Evolutionary conservation across 1,284 basidiomycete genomes (phyloP), one percentile per base, ranked within the genome.

Genomic region (Austroboletus novae-zelandiae): DNA sequence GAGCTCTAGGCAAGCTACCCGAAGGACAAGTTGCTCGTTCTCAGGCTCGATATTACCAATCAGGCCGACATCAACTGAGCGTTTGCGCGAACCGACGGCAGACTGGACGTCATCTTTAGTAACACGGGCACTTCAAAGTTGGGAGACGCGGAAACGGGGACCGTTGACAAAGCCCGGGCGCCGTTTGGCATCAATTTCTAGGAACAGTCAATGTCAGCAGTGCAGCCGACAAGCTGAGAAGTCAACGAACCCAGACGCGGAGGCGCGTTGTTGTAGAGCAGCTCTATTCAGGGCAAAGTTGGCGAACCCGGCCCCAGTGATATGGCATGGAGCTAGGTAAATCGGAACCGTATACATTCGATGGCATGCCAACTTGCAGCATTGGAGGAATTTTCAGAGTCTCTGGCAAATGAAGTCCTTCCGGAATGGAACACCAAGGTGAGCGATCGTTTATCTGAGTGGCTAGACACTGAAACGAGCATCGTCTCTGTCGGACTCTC

Each of bases 111-210:
- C 11, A 48, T 56, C 10, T 59, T 56, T 35, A 56, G 57, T 17
- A 56, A 57, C 9, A 53, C 55, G 4, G 53, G 57, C 9, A 10
- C 13, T 5, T 14, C 5, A 1, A 7, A 57, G 17, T 9, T 59
- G 0, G 54, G 54, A 8, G 57, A 59, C 9, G 55, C 57, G 5
- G 20, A 23, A 23, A 23, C n/a, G 20, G 20, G 20, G 20, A 23
- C 27, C 27, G 9, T 44, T 9, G 36, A 41, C 3, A 5, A 14
- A 2, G 57, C 50, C 13, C 50, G 49, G 1, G 48, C 30, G 10
- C 5, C 61, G 43, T 64, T 61, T 14, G 59, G 61, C 0, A 57
- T 61, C 7, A 60, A 60, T 18, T 60, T 63, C 27, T 64, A 59
- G 59, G 61, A 0, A 47, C 47, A 2, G 47, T 56, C 9, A 43